Evolutionary conservation across 306 rosid genomes (phyloP).

Genomic region (Pyrus bretschneideri): DNA sequence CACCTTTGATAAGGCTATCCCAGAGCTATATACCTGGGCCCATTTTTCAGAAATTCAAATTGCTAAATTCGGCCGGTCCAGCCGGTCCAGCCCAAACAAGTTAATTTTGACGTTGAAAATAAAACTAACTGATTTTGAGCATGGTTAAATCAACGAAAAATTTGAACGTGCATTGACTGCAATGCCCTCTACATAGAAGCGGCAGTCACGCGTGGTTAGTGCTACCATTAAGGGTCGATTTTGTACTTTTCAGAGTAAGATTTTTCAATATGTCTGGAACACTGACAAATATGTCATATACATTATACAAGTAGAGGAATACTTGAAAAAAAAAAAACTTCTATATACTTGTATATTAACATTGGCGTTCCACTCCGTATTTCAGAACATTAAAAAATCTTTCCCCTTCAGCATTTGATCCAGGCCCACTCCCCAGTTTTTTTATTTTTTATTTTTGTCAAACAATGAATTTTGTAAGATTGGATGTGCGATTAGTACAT

Average conservation of each 20-base stretch:
- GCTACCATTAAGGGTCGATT: conserved; percentile 15
- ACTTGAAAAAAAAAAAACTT: too few relatives aligned
- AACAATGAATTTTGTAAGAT: too few relatives aligned
- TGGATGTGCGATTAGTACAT: too few relatives aligned
- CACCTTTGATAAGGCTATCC: background rate
- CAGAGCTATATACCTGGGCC: background rate
- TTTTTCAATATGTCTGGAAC: too few relatives aligned
- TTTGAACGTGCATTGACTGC: conserved; percentile 4
- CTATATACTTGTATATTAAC: too few relatives aligned
- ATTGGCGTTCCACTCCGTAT: too few relatives aligned
- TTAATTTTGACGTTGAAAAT: background rate
- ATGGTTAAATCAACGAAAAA: background rate
- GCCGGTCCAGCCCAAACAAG: background rate
- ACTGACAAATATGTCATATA: too few relatives aligned
- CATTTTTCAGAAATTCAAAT: background rate
- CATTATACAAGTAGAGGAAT: too few relatives aligned
- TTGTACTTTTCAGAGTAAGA: background rate
- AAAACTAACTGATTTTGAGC: background rate
- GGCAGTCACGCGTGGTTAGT: conserved; percentile 24
- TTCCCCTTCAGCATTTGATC: background rate
- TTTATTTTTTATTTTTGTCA: too few relatives aligned
- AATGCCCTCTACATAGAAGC: conserved; percentile 13
- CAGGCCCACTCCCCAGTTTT: background rate
- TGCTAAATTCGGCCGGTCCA: background rate
- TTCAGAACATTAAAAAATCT: too few relatives aligned